Conservation (phyloP, 352 stramenopile genomes). For the Pythium scleroteichum region DNA sequence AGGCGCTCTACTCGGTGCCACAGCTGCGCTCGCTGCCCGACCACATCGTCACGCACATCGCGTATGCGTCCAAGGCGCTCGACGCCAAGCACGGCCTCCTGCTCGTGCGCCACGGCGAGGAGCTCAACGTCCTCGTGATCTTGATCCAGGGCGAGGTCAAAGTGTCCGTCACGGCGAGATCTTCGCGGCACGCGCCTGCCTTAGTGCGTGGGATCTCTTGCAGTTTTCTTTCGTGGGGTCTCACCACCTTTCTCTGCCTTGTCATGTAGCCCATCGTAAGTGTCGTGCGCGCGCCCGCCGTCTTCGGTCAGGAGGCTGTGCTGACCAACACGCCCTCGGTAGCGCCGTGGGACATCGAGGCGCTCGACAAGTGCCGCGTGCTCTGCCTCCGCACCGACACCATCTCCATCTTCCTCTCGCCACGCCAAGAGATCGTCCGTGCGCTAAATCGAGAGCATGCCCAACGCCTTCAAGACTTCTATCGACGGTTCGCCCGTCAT, state of each 20-base stretch:
- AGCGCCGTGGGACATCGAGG: slow-evolving; percentile 61
- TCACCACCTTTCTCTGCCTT: not conserved
- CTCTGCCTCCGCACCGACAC: slow-evolving; percentile 58
- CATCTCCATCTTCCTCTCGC: slow-evolving; percentile 60
- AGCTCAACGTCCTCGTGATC: slow-evolving; percentile 62
- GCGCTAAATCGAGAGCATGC: slow-evolving; percentile 50
- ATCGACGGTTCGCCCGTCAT: slow-evolving; percentile 38
- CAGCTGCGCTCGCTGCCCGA: slow-evolving; percentile 47
- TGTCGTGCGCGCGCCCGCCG: slow-evolving; percentile 58
- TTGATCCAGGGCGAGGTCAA: slow-evolving; percentile 69
- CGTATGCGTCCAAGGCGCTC: slow-evolving; percentile 58
- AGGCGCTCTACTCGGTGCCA: slow-evolving; percentile 51
- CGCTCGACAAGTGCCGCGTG: slow-evolving; percentile 58
- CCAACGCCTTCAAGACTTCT: slow-evolving; percentile 44
- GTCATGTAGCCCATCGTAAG: slow-evolving; percentile 44
- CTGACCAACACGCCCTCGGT: slow-evolving; percentile 40
- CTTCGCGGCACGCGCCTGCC: slow-evolving; percentile 1
- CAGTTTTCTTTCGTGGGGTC: not conserved
- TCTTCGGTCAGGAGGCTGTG: slow-evolving; percentile 70
- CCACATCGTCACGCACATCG: slow-evolving; percentile 57
- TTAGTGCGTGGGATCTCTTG: slow-evolving; percentile 2
- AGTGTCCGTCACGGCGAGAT: slow-evolving; percentile 34
- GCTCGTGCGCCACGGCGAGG: slow-evolving; percentile 53
- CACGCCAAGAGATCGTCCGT: slow-evolving; percentile 47
- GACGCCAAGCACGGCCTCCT: slow-evolving; percentile 41